Evolutionary conservation across 805 yeast species (phyloP).

Genomic region (Blastobotrys attinorum): DNA sequence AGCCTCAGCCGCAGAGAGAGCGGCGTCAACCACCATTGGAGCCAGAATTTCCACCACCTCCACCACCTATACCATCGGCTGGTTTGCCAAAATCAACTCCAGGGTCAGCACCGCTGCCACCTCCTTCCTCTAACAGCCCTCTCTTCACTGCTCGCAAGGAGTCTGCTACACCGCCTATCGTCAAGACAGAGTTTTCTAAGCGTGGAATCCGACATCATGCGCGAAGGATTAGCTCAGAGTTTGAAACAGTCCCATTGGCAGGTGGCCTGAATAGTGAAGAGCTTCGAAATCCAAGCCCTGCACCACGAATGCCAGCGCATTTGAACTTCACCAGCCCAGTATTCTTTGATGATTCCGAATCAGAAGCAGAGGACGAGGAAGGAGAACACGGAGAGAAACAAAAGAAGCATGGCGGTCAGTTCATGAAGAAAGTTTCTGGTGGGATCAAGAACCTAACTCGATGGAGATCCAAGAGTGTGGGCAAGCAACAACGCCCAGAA

Average conservation of each 20-base stretch:
- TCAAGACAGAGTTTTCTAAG: neutral
- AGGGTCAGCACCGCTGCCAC: neutral
- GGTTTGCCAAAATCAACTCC: neutral
- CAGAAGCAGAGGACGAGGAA: neutral
- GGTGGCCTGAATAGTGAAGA: neutral
- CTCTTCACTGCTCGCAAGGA: neutral
- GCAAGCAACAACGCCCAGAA: neutral
- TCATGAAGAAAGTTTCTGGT: conserved; percentile 13
- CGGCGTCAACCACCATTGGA: neutral
- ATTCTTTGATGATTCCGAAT: conserved; percentile 1
- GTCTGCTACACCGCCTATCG: neutral
- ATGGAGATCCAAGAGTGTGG: neutral
- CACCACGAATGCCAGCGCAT: neutral
- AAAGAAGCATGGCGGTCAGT: neutral
- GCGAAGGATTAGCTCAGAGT: neutral
- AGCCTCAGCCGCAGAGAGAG: neutral
- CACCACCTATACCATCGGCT: neutral
- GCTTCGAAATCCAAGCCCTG: neutral
- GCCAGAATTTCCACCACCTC: neutral
- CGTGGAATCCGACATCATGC: neutral
- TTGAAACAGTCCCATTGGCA: neutral
- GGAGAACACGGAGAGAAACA: neutral
- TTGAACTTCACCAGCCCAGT: conserved; percentile 1
- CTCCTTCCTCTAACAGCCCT: neutral
- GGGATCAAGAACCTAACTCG: conserved; percentile 6